phyloP scores from a whole-genome alignment of 1,139 yeast genomes.

The Kazachstania sp. region DNA sequence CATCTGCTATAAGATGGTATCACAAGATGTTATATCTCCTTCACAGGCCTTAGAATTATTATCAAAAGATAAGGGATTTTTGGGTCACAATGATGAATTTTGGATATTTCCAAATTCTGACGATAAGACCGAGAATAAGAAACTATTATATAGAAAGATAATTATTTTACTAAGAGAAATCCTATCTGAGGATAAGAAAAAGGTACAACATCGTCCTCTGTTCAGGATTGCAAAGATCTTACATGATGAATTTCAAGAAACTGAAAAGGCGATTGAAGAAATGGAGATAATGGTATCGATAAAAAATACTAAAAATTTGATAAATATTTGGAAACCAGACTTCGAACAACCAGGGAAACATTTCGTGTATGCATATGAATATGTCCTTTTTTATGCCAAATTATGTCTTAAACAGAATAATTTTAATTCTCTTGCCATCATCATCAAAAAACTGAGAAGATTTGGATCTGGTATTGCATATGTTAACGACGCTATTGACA shows the following conservation, averaged over 20 bases:
- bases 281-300: conserved; percentile 56
- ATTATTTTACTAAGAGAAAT: conserved; percentile 36
- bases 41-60: conserved; percentile 37
- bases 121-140: conserved; percentile 9
- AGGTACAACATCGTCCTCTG: conserved; percentile 90
- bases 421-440: conserved; percentile 46
- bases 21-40: conserved; percentile 31
- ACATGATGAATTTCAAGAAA: conserved; percentile 46
- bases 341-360: conserved; percentile 89
- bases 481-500: conserved; percentile 24
- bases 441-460: conserved; percentile 65
- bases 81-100: conserved; percentile 18
- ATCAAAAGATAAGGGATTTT: conserved; percentile 31
- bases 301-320: conserved; percentile 62
- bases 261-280: conserved; percentile 50
- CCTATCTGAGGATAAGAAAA: conserved; percentile 55
- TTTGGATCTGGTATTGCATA: conserved; percentile 62
- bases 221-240: conserved; percentile 62
- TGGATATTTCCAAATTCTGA: conserved; percentile 13
- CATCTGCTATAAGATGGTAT: conserved; percentile 48
- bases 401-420: conserved; percentile 50
- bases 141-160: conserved; percentile 27
- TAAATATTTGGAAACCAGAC: conserved; percentile 91
- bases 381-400: conserved; percentile 55
- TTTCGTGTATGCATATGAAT: conserved; percentile 66